Conservation (phyloP, 768 basidiomycete species). For the Clitopilus passeckerianus region DNA sequence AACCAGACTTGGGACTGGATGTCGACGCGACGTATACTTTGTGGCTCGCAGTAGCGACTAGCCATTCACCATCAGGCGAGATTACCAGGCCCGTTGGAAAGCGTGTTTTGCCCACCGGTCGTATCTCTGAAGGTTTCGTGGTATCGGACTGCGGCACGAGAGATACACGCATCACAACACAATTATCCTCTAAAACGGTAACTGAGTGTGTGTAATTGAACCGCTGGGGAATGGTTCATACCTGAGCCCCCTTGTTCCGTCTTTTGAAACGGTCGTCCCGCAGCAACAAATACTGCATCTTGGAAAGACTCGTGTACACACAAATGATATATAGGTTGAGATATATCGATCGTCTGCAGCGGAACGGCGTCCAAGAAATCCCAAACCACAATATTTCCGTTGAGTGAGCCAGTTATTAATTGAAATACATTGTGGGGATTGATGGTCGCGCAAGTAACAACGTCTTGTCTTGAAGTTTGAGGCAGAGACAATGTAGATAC, state of each 20-base stretch:
- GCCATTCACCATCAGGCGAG: conserved; percentile 73
- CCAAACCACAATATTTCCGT: conserved; percentile 89
- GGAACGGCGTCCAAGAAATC: conserved; percentile 85
- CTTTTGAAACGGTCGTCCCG: conserved; percentile 45
- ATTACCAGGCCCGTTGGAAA: conserved; percentile 59
- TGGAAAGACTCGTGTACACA: conserved; percentile 67
- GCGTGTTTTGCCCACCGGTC: conserved; percentile 63
- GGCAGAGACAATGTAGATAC: conserved; percentile 76
- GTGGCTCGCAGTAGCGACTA: conserved; percentile 70
- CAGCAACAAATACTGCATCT: conserved; percentile 68
- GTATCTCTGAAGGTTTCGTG: conserved; percentile 43
- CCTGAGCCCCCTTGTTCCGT: conserved; percentile 24
- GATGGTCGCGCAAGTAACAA: conserved; percentile 70
- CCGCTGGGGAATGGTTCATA: conserved; percentile 5
- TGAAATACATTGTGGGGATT: conserved; percentile 88
- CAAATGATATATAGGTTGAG: conserved; percentile 65
- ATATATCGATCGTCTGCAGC: conserved; percentile 67
- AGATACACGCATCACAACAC: conserved; percentile 59
- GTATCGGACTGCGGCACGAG: conserved; percentile 42
- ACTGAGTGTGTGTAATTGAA: conserved; percentile 7
- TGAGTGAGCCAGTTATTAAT: conserved; percentile 77
- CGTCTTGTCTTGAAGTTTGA: conserved; percentile 30
- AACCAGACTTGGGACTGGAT: conserved; percentile 54
- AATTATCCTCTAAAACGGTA: conserved; percentile 41
- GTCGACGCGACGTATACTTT: conserved; percentile 73